Base-by-base conservation (phyloP, 345 rosid species). In the Physaria fendleri region DNA sequence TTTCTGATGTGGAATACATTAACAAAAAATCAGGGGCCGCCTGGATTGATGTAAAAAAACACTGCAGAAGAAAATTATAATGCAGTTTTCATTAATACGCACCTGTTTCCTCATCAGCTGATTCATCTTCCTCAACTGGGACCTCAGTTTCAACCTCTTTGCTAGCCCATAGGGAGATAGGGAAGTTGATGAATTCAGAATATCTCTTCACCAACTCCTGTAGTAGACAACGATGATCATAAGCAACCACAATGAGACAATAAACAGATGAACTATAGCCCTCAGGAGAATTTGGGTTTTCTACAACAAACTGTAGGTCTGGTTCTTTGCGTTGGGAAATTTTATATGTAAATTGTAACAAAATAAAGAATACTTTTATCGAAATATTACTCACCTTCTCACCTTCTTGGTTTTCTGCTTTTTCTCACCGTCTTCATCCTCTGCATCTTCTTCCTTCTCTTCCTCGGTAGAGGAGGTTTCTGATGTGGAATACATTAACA, bases 171-270 rank as follows among this genome's bases (percentile, higher is more conserved):
- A 89, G 76, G 71, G 65, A 46, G 58, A 93, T 93, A 4, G 99
- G 99, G 72, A 93, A 93, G 75, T 89, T 93, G 64, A 93, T 93
- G 74, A 93, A 93, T 77, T 93, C 97, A 52, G 97, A 93, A 70
- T 93, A 93, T 71, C 68, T 93, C 80, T 93, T 85, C 78, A 93
- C 99, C 82, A 93, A 72, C 3, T 93, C 99, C 99, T 93, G 77
- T 18, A 70, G 64, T 3, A 57, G 51, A 65, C 35, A 49, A 12
- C 12, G 2, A 50, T 47, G 22, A 32, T 17, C 27, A 71, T 48
- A 25, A 32, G 58, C 34, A 40, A 38, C 46, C 41, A 50, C 12
- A 49, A 48, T 41, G 60, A 32, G 13, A 40, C 10, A 8, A 44
- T 37, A 43, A 42, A 68, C 40, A 68, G 47, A 51, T 44, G 6